Evolutionary conservation across 495 filamentous ascomycete species (phyloP), one percentile per base, ranked within the genome.

Genomic region (Daldinia caldariorum): DNA sequence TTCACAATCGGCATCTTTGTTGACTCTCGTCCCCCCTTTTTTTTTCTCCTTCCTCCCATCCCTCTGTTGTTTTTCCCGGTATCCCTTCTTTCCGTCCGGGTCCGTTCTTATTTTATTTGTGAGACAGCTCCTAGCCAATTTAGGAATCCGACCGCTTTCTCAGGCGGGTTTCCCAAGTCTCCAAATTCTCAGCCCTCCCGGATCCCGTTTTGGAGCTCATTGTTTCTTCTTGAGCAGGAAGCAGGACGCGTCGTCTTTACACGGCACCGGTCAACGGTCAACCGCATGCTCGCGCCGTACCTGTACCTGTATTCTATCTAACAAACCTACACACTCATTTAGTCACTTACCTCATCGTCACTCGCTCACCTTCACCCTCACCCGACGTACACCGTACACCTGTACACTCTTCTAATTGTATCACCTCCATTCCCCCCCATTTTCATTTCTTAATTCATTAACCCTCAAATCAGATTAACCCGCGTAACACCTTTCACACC

Each of bases 1-100:
- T 68, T 71, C 60, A 65, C 62, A 66, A 67, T 69, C 65, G 60
- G 76, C 61, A 71, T 79, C 50, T 43, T 43, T 59, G 26, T 59
- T 59, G 38, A 70, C 41, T 71, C 67, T 53, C 32, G 39, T 64
- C 55, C 65, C 54, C 22, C 43, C 6, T 53, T 67, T 58, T 58
- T n/a, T n/a, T n/a, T n/a, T n/a, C n/a, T n/a, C n/a, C n/a, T n/a
- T 31, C 51, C 55, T 58, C 66, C 45, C 43, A 51, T 61, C 58
- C 53, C 56, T 57, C 58, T 51, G 62, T 56, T 37, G 32, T 56
- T 56, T 56, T 58, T 67, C 60, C 49, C 50, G 37, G 38, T 63
- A 61, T 66, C 39, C 62, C 58, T 62, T 71, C 55, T 64, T 73
- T 63, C 69, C 65, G 58, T 66, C 50, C 37, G 49, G 55, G 65